Conservation (phyloP, 495 filamentous ascomycete genomes). For the Lasiosphaeris hirsuta region DNA sequence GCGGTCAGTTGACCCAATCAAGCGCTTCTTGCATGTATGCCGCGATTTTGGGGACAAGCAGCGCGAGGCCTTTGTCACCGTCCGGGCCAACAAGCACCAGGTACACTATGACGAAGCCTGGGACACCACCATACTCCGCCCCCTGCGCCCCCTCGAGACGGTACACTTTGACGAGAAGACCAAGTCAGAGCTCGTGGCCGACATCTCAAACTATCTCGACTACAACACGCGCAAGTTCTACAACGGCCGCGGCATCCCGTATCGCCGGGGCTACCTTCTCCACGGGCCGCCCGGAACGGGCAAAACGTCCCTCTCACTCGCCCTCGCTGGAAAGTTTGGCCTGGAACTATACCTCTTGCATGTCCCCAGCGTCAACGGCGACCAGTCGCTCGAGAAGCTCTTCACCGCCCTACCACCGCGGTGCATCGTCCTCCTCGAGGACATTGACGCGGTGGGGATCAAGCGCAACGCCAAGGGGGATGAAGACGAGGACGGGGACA, state of each 20-base stretch:
- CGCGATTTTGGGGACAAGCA: conserved; percentile 48
- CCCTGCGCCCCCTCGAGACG: conserved; percentile 44
- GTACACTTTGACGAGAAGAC: conserved; percentile 49
- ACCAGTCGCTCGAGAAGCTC: conserved; percentile 49
- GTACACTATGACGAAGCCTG: conserved; percentile 32
- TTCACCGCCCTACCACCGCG: conserved; percentile 57
- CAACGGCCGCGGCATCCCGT: conserved; percentile 62
- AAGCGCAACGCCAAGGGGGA: conserved; percentile 30
- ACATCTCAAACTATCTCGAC: conserved; percentile 79
- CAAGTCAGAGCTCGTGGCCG: conserved; percentile 64
- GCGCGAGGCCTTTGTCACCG: conserved; percentile 42
- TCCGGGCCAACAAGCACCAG: conserved; percentile 27
- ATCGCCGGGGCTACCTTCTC: conserved; percentile 61
- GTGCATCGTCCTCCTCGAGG: conserved; percentile 65
- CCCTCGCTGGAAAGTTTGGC: conserved; percentile 61
- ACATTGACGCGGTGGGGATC: conserved; percentile 61
- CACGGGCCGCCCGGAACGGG: conserved; percentile 66
- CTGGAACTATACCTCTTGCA: conserved; percentile 63
- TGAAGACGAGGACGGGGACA: conserved; percentile 19
- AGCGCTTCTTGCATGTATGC: conserved; percentile 37
- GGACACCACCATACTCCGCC: conserved; percentile 43
- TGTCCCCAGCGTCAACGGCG: conserved; percentile 46
- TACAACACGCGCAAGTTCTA: conserved; percentile 68
- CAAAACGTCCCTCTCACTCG: conserved; percentile 60
- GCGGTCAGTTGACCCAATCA: conserved; percentile 46